Evolutionary conservation across 805 yeast genomes (phyloP), one percentile per base, ranked within the genome.

Genomic region (Pichia occidentalis): DNA sequence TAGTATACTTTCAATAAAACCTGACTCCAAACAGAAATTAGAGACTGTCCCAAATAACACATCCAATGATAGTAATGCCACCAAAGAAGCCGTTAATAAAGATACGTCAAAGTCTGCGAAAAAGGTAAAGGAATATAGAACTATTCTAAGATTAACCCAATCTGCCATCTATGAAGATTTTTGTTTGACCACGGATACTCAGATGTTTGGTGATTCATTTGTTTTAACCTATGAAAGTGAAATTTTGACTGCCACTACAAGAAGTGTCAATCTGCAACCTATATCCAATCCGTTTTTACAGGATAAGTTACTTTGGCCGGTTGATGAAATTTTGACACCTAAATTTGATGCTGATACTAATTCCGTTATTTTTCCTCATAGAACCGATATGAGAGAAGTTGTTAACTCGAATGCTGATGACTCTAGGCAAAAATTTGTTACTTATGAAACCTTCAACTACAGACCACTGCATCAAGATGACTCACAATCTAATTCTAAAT

Each of bases 171-270:
- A 84, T 65, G 87, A 85, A 56, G 97, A 90, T 56, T 63, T 92
- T 52, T 68, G 88, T 47, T 77, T 81, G 39, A 86, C 85, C 39
- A 83, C 95, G 0, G 97, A 90, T 58, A 64, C 73, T 2, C 73
- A 77, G 43, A 77, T 86, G 26, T 83, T 86, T 56, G 80, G 85
- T 24, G 97, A 90, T 59, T 70, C 73, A 18, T 67, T 85, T 37
- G 81, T 94, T 3, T 66, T 85, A 21, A 80, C 78, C 37, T 76
- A 90, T 73, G 97, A 92, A 60, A 70, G 90, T n/a, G 96, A 88
- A 59, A 75, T 88, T 19, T 63, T 90, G 36, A 73, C 85, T 0
- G 64, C 86, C 33, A 83, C 95, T 3, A 73, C 82, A 43, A 71
- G 97, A 44, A 82, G 85, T 43, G 57, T 90, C 22, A 80, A 85